phyloP scores from a whole-genome alignment of 768 basidiomycete species.

The Suillus ampliporus region DNA sequence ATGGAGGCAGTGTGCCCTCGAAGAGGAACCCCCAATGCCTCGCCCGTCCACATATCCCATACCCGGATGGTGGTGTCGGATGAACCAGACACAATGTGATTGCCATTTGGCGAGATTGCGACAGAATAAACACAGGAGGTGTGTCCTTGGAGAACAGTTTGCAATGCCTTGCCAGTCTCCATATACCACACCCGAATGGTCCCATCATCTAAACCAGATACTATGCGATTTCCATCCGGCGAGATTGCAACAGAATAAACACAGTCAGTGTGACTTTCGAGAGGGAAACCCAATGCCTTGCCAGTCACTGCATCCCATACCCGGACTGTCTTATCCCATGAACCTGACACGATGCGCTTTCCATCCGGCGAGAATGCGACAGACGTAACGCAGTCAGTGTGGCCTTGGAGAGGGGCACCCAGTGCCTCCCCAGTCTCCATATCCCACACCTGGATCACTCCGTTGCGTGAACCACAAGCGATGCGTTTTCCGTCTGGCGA shows the following conservation, averaged over 20 bases:
- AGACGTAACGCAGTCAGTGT: neutral
- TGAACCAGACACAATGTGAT: slow-evolving; percentile 13
- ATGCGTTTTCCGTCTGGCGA: slow-evolving; percentile 5
- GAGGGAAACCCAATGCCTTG: neutral
- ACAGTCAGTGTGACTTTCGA: neutral
- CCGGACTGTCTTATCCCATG: slow-evolving; percentile 17
- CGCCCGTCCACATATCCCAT: slow-evolving; percentile 22
- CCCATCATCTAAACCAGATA: slow-evolving; percentile 20
- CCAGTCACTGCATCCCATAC: slow-evolving; percentile 13
- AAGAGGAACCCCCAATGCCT: slow-evolving; percentile 21
- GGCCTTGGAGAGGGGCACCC: slow-evolving; percentile 5
- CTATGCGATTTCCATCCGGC: slow-evolving; percentile 29
- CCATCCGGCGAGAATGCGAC: slow-evolving; percentile 13
- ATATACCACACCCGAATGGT: neutral
- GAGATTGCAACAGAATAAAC: slow-evolving; percentile 30
- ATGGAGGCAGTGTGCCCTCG: neutral
- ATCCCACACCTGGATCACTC: slow-evolving; percentile 12
- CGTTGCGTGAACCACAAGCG: slow-evolving; percentile 14
- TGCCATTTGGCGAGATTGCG: neutral
- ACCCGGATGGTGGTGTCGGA: slow-evolving; percentile 6
- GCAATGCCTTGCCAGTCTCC: neutral
- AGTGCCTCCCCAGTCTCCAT: slow-evolving; percentile 2
- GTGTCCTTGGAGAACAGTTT: neutral
- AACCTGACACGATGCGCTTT: slow-evolving; percentile 18
- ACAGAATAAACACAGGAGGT: neutral